Evolutionary conservation across 768 basidiomycete genomes (phyloP).

Genomic region (Agrocybe pediades): DNA sequence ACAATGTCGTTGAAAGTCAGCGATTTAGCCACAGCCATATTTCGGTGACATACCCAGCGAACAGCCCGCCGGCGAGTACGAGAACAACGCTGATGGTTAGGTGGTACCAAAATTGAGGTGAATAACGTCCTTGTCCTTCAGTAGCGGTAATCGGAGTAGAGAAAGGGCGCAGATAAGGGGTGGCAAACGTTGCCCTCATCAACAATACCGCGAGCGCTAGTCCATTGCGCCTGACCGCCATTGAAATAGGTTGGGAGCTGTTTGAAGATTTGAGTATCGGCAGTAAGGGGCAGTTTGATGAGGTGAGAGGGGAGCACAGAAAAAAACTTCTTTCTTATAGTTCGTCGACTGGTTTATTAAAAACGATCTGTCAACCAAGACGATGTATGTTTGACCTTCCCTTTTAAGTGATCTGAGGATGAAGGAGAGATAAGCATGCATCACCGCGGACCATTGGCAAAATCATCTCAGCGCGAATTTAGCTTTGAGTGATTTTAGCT

Average conservation of each 20-base stretch:
- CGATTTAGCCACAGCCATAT: not conserved
- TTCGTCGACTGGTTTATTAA: not conserved
- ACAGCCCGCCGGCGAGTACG: constrained; percentile 86
- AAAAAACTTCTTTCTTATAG: not conserved
- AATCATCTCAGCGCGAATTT: constrained; percentile 19
- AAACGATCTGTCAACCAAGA: not conserved
- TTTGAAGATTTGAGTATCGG: too few species aligned
- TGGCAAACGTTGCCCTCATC: constrained; percentile 13
- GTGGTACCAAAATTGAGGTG: constrained; percentile 77
- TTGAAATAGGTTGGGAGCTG: not conserved
- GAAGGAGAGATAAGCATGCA: not conserved
- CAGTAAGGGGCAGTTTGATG: not conserved
- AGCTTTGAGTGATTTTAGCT: constrained; percentile 20
- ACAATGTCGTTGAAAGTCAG: not conserved
- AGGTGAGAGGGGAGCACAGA: not conserved
- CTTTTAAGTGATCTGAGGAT: constrained; percentile 1
- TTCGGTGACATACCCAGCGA: constrained; percentile 74
- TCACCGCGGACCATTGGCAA: constrained; percentile 14
- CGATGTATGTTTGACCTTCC: constrained; percentile 1
- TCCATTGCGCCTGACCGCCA: constrained; percentile 19
- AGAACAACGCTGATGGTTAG: constrained; percentile 64
- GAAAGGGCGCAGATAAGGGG: constrained; percentile 9
- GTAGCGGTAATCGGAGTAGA: constrained; percentile 6
- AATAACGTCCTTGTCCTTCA: constrained; percentile 37
- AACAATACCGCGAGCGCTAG: constrained; percentile 14